Evolutionary conservation across 176 grass and related monocot species (phyloP).

Genomic region (Lolium rigidum): DNA sequence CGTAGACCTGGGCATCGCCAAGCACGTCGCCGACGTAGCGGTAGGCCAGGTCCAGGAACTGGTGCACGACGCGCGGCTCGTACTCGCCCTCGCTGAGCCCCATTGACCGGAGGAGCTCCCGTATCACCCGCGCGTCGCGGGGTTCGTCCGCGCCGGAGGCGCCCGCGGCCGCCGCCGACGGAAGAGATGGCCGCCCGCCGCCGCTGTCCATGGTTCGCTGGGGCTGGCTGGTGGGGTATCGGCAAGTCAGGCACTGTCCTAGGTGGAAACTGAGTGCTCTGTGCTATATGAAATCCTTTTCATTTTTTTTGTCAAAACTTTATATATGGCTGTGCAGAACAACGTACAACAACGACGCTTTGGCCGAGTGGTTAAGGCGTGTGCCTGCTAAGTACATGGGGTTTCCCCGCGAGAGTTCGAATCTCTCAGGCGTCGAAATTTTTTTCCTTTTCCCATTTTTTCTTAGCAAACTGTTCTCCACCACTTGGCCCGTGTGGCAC

Average conservation of each 20-base stretch:
- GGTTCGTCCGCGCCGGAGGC: conserved; percentile 66
- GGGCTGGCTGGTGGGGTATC: background rate
- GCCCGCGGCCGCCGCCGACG: conserved; percentile 2
- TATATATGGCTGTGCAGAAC: too few species aligned
- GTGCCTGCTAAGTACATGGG: conserved; percentile 99
- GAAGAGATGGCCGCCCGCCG: conserved; percentile 39
- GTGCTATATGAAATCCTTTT: background rate
- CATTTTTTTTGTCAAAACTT: too few species aligned
- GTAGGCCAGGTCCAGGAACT: conserved; percentile 92
- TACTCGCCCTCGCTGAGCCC: conserved; percentile 87
- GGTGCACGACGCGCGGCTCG: conserved; percentile 88
- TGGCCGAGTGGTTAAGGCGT: conserved; percentile 99
- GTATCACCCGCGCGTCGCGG: conserved; percentile 78
- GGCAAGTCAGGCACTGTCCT: background rate
- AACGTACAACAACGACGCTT: conserved; percentile 48
- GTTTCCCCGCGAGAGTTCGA: conserved; percentile 90
- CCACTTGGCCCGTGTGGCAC: too few species aligned
- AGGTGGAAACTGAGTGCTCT: too few species aligned
- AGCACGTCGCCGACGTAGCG: conserved; percentile 92
- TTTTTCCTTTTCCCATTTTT: background rate
- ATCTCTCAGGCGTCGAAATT: conserved; percentile 74
- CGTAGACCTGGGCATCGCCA: conserved; percentile 81
- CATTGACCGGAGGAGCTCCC: conserved; percentile 96
- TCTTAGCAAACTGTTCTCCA: too few species aligned
- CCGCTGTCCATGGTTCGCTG: conserved; percentile 47